Evolutionary conservation across 2,329 filamentous ascomycete genomes (phyloP), one percentile per base, ranked within the genome.

Genomic region (Colletotrichum trifolii): DNA sequence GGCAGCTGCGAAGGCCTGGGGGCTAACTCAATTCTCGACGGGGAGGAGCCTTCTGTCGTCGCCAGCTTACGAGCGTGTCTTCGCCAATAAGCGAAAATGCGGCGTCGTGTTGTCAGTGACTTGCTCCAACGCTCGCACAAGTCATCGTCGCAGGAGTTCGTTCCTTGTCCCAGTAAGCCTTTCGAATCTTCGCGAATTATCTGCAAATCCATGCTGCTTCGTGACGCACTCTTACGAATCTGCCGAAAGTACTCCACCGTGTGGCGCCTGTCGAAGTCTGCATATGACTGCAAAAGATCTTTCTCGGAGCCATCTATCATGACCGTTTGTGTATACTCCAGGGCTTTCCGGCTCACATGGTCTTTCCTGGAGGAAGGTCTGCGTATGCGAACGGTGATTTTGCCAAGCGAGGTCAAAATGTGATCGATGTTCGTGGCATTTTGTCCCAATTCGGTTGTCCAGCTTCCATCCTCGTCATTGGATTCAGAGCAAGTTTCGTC

Each of bases 21-120:
- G 25, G 4, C 25, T 5, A 5, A 5, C 25, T 25, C 4, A 25
- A 25, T 25, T 5, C 25, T 25, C 4, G 25, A 25, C 25, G 25
- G 4, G 25, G 25, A 25, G 3, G 25, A 25, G 25, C 4, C 25
- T 4, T 50, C 36, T 4, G 8, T 38, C 8, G 13, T 58, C 4
- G 60, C 47, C n/a, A 63, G 12, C 17, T 63, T 58, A 4, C 33
- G 34, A 2, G 60, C 60, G 13, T 63, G 60, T 25, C 25, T 63
- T 33, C 35, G 12, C 60, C 60, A 63, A 34, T 58, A 63, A 10
- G 60, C 60, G 10, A 63, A 52, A 3, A 46, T 6, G 12, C 60
- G 45, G 6, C 60, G 39, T 2, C 53, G 12, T 8, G 7, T 39
- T 12, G 60, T 58, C 4, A 58, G 38, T 15, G 60, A 52, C 2